These are phyloP conservation scores for Fonsecaea pedrosoi DNA, from an alignment of 2,329 filamentous ascomycete genomes.

Conservation along the genomic window DNA sequence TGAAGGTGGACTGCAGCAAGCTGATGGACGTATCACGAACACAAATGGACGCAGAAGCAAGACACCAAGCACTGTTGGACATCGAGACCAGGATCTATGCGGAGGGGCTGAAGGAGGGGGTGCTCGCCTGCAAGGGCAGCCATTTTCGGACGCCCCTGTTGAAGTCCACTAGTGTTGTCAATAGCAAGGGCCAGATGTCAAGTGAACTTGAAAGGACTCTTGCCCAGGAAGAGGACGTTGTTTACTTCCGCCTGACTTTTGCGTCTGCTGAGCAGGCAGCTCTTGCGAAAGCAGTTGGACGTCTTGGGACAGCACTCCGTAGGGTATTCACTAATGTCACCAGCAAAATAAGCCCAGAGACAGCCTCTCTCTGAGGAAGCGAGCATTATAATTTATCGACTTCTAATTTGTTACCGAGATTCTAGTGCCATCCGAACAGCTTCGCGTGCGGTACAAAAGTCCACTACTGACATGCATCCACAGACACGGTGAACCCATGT, in stretches of 20 bases:
- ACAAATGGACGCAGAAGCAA: not conserved
- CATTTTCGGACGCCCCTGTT: not conserved
- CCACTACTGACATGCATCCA: not conserved
- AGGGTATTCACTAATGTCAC: not conserved
- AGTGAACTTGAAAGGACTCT: not conserved
- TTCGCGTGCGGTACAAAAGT: not conserved
- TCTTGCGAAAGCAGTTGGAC: not conserved
- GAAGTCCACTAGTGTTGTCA: not conserved
- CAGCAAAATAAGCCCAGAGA: not conserved
- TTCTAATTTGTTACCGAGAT: not conserved
- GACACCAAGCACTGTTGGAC: not conserved
- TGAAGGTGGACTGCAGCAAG: not conserved
- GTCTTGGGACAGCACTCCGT: not conserved
- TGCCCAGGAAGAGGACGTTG: not conserved
- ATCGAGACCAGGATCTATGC: not conserved
- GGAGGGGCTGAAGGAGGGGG: not conserved
- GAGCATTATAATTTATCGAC: not conserved
- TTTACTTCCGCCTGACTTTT: not conserved
- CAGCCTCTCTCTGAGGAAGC: not conserved
- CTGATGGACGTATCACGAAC: not conserved
- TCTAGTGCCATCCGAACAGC: not conserved
- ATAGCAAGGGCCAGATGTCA: not conserved
- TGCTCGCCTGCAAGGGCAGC: slow-evolving; percentile 1
- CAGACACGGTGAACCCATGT: not conserved
- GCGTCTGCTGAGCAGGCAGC: not conserved